phyloP scores from a whole-genome alignment of 805 yeast genomes.

The Torulaspora maleeae region DNA sequence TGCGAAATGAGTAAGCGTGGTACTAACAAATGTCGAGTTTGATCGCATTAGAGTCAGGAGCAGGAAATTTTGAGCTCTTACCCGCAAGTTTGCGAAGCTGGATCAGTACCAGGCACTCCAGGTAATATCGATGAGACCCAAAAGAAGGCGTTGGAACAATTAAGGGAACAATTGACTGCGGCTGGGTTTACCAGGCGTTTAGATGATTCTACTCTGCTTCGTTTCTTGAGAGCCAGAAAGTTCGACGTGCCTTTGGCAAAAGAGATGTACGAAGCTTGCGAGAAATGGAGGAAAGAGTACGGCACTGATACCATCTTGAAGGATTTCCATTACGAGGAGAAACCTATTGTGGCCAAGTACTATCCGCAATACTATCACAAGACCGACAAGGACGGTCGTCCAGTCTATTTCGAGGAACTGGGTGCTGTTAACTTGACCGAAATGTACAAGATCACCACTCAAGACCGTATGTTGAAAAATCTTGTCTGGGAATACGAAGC shows the following conservation, averaged over 20 bases:
- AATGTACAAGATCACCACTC: constrained; percentile 89
- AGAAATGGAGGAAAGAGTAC: constrained; percentile 83
- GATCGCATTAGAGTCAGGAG: constrained; percentile 17
- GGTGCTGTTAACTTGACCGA: constrained; percentile 86
- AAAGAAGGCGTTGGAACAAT: constrained; percentile 49
- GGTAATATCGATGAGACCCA: constrained; percentile 74
- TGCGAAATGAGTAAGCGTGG: neutral
- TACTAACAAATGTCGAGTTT: constrained; percentile 10
- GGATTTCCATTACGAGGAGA: constrained; percentile 91
- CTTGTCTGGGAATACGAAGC: constrained; percentile 97
- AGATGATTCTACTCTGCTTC: constrained; percentile 78
- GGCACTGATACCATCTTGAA: constrained; percentile 82
- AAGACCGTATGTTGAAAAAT: constrained; percentile 93
- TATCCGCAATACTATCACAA: constrained; percentile 98
- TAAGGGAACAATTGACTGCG: constrained; percentile 54
- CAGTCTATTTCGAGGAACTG: constrained; percentile 88
- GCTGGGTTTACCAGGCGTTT: constrained; percentile 70
- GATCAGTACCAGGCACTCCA: constrained; percentile 69
- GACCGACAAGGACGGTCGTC: constrained; percentile 95
- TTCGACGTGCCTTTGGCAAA: constrained; percentile 77
- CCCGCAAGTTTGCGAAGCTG: constrained; percentile 65
- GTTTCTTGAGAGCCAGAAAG: constrained; percentile 93
- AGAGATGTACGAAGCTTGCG: constrained; percentile 81
- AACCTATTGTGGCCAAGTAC: constrained; percentile 78
- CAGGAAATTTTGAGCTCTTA: constrained; percentile 46